Evolutionary conservation across 257 asterid species (phyloP), one percentile per base, ranked within the genome.

Genomic region (Fraxinus excelsior): DNA sequence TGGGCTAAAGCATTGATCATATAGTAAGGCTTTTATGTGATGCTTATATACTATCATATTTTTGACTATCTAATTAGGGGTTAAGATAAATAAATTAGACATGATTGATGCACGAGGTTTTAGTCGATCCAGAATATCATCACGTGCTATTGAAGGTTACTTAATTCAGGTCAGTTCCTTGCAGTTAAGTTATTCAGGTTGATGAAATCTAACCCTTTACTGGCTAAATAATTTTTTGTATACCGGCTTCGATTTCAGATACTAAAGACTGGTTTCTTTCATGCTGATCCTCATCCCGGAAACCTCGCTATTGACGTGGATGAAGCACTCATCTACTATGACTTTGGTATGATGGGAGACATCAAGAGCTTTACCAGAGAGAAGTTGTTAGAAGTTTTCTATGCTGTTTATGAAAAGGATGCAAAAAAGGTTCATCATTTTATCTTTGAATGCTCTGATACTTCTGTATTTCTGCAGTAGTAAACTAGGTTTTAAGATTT

Each of bases 341-440:
- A 95, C 80, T 95, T 95, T 34, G 99, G 99, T 68, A 93, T 95
- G 99, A 95, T 95, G 99, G 99, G 99, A 73, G 99, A 93, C 38
- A 93, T 95, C 67, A 95, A 89, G 87, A 91, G 88, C 81, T 95
- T 95, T 85, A 95, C 98, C 5, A 82, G 95, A 77, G 94, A 95
- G 84, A 89, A 94, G n/a, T 74, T 95, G 12, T 80, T 95, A 70
- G 94, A 87, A 3, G 85, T 95, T 74, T 95, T 95, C 87, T 95
- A 92, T 37, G 85, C 99, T n/a, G 99, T 95, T 79, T 95, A 95
- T 71, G 99, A 95, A 78, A 93, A 95, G 84, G 98, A 95, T 49
- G 97, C 96, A 1, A 95, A 95, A 83, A 95, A 95, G 98, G 99
- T 92, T 18, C 23, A 38, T 16, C 28, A 10, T 44, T 31, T 74